Evolutionary conservation across 805 yeast species (phyloP), one percentile per base, ranked within the genome.

Genomic region (Saccharomycopsis vini): DNA sequence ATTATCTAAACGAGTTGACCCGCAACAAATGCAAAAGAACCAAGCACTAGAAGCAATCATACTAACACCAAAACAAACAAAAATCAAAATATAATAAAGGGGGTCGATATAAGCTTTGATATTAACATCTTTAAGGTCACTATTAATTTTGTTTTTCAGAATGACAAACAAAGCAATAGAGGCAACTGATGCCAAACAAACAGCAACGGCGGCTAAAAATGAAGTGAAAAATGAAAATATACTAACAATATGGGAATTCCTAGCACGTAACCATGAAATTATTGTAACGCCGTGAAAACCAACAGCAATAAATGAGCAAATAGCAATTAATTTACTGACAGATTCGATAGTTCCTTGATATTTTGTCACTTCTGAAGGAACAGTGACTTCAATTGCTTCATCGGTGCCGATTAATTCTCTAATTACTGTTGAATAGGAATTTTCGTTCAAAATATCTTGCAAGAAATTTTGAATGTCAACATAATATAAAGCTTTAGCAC

Each of bases 161-260:
- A 67, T 67, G 4, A 63, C 45, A 62, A 65, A 81, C n/a, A 73
- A 64, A 15, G 79, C 92, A 0, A 90, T 81, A 23, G 81, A 67
- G 19, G 80, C 62, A 13, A 70, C 85, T 23, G 77, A 71, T 23
- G 73, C 66, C 15, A 72, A 51, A 2, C 66, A 10, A n/a, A 69
- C 52, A 10, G 66, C 50, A 4, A 66, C 23, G 36, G 64, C 57
- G 10, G 74, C 67, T 12, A 73, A 49, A 6, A 71, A 24, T 0
- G 75, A 63, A 18, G 73, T 34, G 5, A 81, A 36, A 38, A 70
- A 60, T 5, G 77, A 69, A 24, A 72, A 47, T 42, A 67, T 60
- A 10, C 71, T 61, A 51, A 72, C 64, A n/a, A 64, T 62, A 42
- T 69, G 62, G 53, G 70, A 71, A 59, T 68, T 57, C 66, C 66